Evolutionary conservation across 164 flowering plant species (phyloP).

Genomic region (Annona squamosa): DNA sequence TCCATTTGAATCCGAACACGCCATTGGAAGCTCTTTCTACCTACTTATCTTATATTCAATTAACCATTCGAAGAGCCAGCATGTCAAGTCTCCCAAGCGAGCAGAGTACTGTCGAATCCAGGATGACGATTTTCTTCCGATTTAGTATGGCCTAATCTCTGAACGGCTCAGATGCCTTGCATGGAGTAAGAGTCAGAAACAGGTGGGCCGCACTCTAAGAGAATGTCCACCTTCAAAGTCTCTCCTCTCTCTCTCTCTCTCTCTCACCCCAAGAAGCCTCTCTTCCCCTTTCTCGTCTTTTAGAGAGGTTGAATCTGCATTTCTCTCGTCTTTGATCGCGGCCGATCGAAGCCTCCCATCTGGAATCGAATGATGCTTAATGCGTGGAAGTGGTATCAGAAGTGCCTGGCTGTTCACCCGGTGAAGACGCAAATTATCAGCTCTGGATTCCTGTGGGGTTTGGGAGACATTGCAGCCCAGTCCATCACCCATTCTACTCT

Average conservation of each 20-base stretch:
- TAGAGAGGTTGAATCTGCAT: background rate
- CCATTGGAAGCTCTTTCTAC: too few relatives aligned
- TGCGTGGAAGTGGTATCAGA: constrained; percentile 73
- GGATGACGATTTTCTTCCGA: too few relatives aligned
- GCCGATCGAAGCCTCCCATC: background rate
- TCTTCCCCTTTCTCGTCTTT: constrained; percentile 1
- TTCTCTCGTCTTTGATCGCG: background rate
- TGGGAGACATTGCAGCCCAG: constrained; percentile 72
- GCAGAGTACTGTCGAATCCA: too few relatives aligned
- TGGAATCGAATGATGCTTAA: constrained; percentile 30
- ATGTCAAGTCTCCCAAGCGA: too few relatives aligned
- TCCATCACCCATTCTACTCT: constrained; percentile 44
- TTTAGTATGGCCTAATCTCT: background rate
- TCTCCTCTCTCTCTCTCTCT: constrained; percentile 7
- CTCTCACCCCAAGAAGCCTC: constrained; percentile 1
- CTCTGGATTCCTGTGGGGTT: constrained; percentile 72
- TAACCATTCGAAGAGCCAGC: too few relatives aligned
- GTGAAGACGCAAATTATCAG: constrained; percentile 76
- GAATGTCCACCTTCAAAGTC: background rate
- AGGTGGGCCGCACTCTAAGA: background rate
- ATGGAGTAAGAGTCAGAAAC: background rate
- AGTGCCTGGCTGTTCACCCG: constrained; percentile 49
- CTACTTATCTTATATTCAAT: too few relatives aligned
- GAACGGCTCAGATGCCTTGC: background rate
- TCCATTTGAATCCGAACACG: too few relatives aligned